Percentiles rank a stretch among this genome's conserved stretches.
Conservation (phyloP, 2,329 filamentous ascomycete genomes). For the Ophiostoma ulmi region DNA sequence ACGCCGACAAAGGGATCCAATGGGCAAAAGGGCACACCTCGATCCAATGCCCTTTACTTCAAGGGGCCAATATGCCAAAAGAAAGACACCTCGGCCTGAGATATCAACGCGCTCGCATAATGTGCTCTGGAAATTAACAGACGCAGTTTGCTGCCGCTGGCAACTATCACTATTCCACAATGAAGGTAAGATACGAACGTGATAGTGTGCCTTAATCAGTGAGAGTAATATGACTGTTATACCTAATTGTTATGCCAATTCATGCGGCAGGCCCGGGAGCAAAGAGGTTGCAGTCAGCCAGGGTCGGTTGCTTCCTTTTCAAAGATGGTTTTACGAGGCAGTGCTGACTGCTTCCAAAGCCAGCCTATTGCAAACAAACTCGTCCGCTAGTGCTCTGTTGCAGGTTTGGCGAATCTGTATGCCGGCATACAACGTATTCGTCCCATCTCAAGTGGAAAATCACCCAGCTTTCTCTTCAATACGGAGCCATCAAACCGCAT, state of each 20-base stretch:
- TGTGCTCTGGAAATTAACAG: background rate
- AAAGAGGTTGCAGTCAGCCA: background rate
- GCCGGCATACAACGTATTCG: background rate
- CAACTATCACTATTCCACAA: too few species aligned
- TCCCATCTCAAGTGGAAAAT: constrained; percentile 3
- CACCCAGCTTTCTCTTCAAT: background rate
- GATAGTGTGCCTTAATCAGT: background rate
- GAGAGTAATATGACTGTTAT: background rate
- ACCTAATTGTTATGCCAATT: background rate
- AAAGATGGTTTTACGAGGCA: background rate
- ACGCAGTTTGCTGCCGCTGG: background rate
- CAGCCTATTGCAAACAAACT: background rate
- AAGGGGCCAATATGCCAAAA: background rate
- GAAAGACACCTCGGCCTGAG: background rate
- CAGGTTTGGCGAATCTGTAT: background rate
- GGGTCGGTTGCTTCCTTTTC: background rate
- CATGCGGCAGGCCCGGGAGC: background rate
- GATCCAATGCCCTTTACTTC: background rate
- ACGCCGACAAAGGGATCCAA: background rate
- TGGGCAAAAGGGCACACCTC: background rate
- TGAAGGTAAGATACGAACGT: background rate
- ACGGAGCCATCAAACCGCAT: background rate
- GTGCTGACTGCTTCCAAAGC: background rate
- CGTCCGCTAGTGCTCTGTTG: background rate
- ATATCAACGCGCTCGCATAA: background rate